phyloP scores from a whole-genome alignment of 768 basidiomycete species.

The Pulveroboletus ravenelii region DNA sequence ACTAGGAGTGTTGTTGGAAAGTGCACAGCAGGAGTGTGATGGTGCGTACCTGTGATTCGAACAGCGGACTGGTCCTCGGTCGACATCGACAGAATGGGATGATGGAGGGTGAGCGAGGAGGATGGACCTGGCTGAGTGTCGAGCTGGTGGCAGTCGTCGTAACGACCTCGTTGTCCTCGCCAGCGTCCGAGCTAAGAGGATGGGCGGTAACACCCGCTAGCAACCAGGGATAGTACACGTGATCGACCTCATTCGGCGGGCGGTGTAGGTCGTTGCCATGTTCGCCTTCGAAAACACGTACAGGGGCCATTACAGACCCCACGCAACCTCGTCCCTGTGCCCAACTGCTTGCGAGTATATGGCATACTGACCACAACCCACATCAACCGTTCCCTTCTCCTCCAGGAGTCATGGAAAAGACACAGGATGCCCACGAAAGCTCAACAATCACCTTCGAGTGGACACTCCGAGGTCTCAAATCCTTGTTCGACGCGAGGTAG shows the following conservation, averaged over 20 bases:
- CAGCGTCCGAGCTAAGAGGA: background rate
- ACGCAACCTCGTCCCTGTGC: background rate
- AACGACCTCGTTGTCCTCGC: background rate
- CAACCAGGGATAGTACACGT: background rate
- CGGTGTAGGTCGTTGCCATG: too few relatives aligned
- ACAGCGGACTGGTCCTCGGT: constrained; percentile 13
- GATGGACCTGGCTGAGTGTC: background rate
- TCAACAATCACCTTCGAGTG: constrained; percentile 68
- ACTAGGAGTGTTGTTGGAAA: constrained; percentile 41
- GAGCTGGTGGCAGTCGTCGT: constrained; percentile 1
- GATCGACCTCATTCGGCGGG: background rate
- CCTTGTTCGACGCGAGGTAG: constrained; percentile 68
- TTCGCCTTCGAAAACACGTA: background rate
- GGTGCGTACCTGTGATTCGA: constrained; percentile 22
- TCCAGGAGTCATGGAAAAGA: constrained; percentile 25
- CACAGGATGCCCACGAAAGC: constrained; percentile 45
- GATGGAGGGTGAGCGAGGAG: too few relatives aligned
- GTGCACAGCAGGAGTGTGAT: background rate
- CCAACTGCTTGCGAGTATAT: background rate
- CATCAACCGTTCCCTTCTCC: background rate
- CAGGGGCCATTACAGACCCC: background rate
- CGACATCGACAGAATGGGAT: constrained; percentile 16
- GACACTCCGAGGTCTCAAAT: constrained; percentile 66
- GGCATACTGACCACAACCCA: background rate
- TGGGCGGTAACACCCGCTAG: too few relatives aligned